Evolutionary conservation across 225 moss, liverwort and hornwort genomes (phyloP), one percentile per base, ranked within the genome.

Genomic region (Ulota crispa): DNA sequence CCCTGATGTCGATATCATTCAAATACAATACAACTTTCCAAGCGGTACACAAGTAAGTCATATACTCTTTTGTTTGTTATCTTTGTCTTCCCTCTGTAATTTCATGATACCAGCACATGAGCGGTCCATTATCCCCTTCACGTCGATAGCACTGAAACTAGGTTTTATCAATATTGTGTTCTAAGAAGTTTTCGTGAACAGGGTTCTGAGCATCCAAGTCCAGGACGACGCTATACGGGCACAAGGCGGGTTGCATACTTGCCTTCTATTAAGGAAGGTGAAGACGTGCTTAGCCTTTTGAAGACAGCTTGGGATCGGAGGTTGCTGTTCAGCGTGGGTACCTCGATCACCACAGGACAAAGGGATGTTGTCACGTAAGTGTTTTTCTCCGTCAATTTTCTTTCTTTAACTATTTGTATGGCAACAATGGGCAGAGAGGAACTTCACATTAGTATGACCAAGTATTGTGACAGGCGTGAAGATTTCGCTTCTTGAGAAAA

Each of bases 281-380:
- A 92, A 77, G 87, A 90, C 23, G 90, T 92, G 59, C 85, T 90
- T 15, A 59, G 69, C 52, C 92, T 90, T 80, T 73, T 92, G 28
- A 90, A 85, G 84, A 88, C 41, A 60, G 92, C 92, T 73, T 92
- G 92, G 92, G 87, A 90, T 79, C 92, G 92, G 15, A 78, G 90
- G 73, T 77, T 92, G 80, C 89, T 92, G 42, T 92, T 92, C 77
- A 89, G 88, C 80, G 88, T 92, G 61, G 92, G 92, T 27, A 92
- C 90, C 43, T 90, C 92, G 68, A 81, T 92, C 34, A 90, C 92
- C 34, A 92, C 92, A 81, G 92, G 92, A 23, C 90, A 78, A 43
- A 78, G 81, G 36, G 77, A 92, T 84, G 90, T 88, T 73, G 90
- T 92, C 37, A 92, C 85, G 92, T 92, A 84, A 86, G 92, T 69